These are phyloP conservation scores for Leccinum pachyderme DNA, from an alignment of 1,284 basidiomycete genomes.

Conservation along the genomic window DNA sequence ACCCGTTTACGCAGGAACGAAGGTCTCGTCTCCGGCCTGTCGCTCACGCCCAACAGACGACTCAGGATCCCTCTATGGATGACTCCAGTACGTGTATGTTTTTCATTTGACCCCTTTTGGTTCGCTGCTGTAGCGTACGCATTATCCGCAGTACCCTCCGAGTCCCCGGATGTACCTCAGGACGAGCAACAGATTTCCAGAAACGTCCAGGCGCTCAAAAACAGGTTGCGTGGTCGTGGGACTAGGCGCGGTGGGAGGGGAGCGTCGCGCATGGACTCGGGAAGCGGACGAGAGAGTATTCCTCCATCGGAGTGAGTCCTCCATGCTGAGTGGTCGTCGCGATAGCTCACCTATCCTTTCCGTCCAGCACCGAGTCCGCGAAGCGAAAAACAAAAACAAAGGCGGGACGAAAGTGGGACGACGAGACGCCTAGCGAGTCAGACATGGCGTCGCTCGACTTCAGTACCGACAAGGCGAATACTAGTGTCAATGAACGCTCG, in stretches of 20 bases:
- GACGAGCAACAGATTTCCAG: conserved; percentile 90
- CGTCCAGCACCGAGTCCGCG: conserved; percentile 56
- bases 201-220: conserved; percentile 90
- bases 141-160: conserved; percentile 50
- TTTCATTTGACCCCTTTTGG: not conserved
- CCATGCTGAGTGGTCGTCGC: conserved; percentile 5
- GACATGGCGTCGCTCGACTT: conserved; percentile 94
- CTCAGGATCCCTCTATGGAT: conserved; percentile 55
- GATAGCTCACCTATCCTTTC: conserved; percentile 2
- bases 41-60: conserved; percentile 38
- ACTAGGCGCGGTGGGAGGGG: conserved; percentile 56
- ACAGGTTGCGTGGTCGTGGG: conserved; percentile 69
- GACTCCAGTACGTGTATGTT: conserved; percentile 53
- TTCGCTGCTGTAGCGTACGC: not conserved
- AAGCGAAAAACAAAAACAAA: conserved; percentile 71
- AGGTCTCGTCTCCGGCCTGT: conserved; percentile 57
- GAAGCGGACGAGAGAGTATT: conserved; percentile 60
- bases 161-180: conserved; percentile 52
- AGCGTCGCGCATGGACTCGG: conserved; percentile 47
- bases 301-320: conserved; percentile 72
- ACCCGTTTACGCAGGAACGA: conserved; percentile 69
- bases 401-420: conserved; percentile 89
- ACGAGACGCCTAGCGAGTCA: conserved; percentile 70
- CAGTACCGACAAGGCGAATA: conserved; percentile 52
- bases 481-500: conserved; percentile 33